Percentiles rank a stretch among this genome's conserved stretches.
phyloP scores from a whole-genome alignment of 2,329 filamentous ascomycete genomes.

The Aspergillus fructus region DNA sequence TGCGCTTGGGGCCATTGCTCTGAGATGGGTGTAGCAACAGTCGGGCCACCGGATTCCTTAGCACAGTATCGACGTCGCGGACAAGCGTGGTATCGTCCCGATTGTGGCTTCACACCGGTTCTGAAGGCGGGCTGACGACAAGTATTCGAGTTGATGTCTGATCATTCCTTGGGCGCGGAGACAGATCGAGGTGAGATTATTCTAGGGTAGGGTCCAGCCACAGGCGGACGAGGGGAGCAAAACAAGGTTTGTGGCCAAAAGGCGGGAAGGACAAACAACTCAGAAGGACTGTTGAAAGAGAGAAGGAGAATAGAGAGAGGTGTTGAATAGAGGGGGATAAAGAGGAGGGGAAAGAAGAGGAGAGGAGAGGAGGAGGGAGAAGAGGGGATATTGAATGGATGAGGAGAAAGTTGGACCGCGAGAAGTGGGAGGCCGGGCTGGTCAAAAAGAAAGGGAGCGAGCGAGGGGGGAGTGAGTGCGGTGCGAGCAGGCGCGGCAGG shows the following conservation, averaged over 20 bases:
- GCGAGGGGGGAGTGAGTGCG: conserved; percentile 14
- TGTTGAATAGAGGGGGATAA: conserved; percentile 21
- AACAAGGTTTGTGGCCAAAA: conserved; percentile 18
- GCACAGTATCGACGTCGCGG: conserved; percentile 26
- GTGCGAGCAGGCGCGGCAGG: conserved; percentile 20
- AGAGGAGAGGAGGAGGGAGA: conserved; percentile 14
- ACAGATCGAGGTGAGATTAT: conserved; percentile 24
- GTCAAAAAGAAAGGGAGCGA: conserved; percentile 21
- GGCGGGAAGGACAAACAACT: conserved; percentile 23
- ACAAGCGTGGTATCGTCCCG: conserved; percentile 38
- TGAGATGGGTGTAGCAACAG: conserved; percentile 16
- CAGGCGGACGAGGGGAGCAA: conserved; percentile 32
- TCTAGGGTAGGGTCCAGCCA: conserved; percentile 38
- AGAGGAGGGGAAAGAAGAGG: conserved; percentile 17
- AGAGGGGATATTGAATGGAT: conserved; percentile 18
- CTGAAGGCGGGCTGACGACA: conserved; percentile 43
- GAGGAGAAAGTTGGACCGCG: conserved; percentile 20
- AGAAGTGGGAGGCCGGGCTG: conserved; percentile 19
- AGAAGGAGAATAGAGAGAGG: conserved; percentile 21
- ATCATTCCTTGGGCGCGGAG: conserved; percentile 44
- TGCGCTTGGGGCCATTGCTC: conserved; percentile 47
- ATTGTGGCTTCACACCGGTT: conserved; percentile 44
- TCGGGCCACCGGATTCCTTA: conserved; percentile 24
- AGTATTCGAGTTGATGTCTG: conserved; percentile 40
- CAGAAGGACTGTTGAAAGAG: conserved; percentile 17